Percentiles rank a stretch among this genome's conserved stretches.
Evolutionary conservation across 2,329 filamentous ascomycete genomes (phyloP).

Genomic region (Raffaelea ambrosiae): DNA sequence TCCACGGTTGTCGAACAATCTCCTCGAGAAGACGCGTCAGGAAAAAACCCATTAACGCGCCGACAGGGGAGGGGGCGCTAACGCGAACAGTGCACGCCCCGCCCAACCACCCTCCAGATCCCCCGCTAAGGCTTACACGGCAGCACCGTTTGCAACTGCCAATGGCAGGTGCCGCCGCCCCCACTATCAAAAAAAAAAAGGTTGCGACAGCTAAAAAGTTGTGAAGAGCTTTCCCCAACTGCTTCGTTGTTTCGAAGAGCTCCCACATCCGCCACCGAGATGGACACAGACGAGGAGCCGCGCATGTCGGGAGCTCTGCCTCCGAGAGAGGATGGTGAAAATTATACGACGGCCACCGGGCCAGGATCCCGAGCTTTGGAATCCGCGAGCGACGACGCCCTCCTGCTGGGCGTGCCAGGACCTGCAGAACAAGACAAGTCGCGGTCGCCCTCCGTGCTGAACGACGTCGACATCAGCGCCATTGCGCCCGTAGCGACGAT

Average conservation of each 20-base stretch:
- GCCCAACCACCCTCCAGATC: background rate
- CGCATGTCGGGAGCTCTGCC: conserved; percentile 3
- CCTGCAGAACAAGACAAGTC: background rate
- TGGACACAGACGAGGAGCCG: conserved; percentile 3
- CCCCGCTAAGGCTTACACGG: background rate
- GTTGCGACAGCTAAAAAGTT: no score
- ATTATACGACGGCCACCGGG: no score
- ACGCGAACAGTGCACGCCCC: background rate
- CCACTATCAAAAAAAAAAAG: no score
- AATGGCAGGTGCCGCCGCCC: no score
- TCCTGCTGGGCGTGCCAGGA: background rate
- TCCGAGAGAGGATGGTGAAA: no score
- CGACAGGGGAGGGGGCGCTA: conserved; percentile 1
- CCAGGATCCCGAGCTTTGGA: no score
- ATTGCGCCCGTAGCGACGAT: no score
- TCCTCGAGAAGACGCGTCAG: background rate
- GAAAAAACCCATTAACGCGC: conserved; percentile 2
- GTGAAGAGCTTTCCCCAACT: no score
- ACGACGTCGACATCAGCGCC: background rate
- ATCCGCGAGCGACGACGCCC: background rate
- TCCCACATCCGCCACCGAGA: background rate
- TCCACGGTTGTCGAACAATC: background rate
- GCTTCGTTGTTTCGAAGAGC: no score
- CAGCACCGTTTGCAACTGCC: no score
- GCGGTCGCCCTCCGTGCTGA: conserved; percentile 3